Percentiles rank a stretch among this genome's conserved stretches.
phyloP scores from a whole-genome alignment of 306 rosid species.

The Astragalus glycyphyllos region DNA sequence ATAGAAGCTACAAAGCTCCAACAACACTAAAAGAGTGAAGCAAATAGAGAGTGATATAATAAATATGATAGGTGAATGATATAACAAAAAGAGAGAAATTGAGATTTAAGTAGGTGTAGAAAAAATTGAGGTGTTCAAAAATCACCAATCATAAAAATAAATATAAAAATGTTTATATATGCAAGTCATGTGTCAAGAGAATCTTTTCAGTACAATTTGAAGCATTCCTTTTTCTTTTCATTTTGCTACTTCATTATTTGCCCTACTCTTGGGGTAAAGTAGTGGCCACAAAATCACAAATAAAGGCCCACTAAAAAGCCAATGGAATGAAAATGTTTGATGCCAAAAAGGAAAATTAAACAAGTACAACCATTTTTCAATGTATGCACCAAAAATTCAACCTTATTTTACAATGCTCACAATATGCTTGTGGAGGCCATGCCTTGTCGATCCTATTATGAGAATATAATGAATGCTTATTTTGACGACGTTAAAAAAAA shows the following conservation, averaged over 20 bases:
- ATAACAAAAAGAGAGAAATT: too few relatives aligned
- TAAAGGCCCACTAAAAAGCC: constrained; percentile 34
- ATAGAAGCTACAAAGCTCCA: constrained; percentile 45
- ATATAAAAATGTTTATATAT: background rate
- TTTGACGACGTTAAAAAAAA: too few relatives aligned
- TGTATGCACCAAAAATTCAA: constrained; percentile 6
- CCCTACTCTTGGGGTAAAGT: constrained; percentile 37
- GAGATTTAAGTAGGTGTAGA: too few relatives aligned
- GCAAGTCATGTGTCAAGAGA: constrained; percentile 34
- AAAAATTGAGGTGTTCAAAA: too few relatives aligned
- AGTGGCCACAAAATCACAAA: constrained; percentile 45
- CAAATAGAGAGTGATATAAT: too few relatives aligned
- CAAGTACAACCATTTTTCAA: constrained; percentile 33
- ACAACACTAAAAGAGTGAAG: too few relatives aligned
- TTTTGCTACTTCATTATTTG: constrained; percentile 42
- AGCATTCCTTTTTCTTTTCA: constrained; percentile 40
- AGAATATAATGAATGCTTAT: constrained; percentile 1
- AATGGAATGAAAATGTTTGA: constrained; percentile 37
- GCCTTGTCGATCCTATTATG: background rate
- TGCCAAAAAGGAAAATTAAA: constrained; percentile 1
- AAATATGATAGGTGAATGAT: too few relatives aligned
- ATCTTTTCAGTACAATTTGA: constrained; percentile 35
- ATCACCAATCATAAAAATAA: too few relatives aligned
- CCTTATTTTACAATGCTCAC: constrained; percentile 1
- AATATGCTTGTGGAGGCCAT: constrained; percentile 5